Percentiles rank a stretch among this genome's conserved stretches.
phyloP scores from a whole-genome alignment of 2,329 filamentous ascomycete genomes.

The Tolypocladium ovalisporum region DNA sequence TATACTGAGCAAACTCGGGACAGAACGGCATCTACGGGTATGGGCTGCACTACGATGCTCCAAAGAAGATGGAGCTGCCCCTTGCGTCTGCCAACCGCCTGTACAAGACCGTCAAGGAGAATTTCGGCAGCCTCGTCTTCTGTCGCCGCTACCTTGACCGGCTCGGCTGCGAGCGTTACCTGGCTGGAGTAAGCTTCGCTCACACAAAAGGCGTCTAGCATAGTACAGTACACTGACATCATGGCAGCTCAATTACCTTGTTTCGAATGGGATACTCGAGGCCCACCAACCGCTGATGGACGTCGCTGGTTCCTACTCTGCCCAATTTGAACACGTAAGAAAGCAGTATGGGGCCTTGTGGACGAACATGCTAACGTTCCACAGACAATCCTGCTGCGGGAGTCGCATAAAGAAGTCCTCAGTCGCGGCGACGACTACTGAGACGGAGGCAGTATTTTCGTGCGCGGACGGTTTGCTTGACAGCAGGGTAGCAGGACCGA shows the following conservation, averaged over 20 bases:
- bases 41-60: conserved; percentile 27
- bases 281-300: conserved; percentile 46
- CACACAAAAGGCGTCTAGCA: neutral
- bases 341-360: no score
- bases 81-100: conserved; percentile 45
- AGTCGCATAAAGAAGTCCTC: conserved; percentile 36
- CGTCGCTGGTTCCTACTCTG: conserved; percentile 48
- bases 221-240: conserved; percentile 5
- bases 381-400: conserved; percentile 35
- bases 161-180: conserved; percentile 48
- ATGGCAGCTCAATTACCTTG: conserved; percentile 43
- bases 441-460: neutral
- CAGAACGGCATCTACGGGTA: conserved; percentile 43
- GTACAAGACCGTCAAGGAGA: conserved; percentile 47
- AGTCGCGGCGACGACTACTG: conserved; percentile 43
- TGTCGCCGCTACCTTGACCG: conserved; percentile 51
- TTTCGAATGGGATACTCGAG: conserved; percentile 46
- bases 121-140: conserved; percentile 52
- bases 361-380: neutral
- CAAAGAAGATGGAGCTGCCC: conserved; percentile 21
- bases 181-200: conserved; percentile 37
- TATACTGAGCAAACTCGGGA: neutral
- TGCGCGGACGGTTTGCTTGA: neutral
- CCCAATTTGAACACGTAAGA: conserved; percentile 49
- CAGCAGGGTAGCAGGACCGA: no score